Conservation (phyloP, 2,329 filamentous ascomycete genomes). For the Calonectria henricotiae region DNA sequence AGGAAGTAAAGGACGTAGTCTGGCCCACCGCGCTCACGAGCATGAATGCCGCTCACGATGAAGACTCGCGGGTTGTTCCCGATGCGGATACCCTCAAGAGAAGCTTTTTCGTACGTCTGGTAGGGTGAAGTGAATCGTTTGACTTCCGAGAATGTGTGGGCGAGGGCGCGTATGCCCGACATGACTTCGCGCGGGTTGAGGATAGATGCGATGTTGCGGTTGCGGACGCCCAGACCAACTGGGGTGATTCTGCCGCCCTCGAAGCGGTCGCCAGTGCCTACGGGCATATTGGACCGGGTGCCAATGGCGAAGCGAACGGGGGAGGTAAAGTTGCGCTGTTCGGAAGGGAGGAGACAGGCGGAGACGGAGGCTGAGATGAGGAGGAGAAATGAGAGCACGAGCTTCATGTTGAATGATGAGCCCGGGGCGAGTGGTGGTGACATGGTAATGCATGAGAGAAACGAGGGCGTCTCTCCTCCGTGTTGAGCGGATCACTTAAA, state of each 20-base stretch:
- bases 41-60: slow-evolving; percentile 70
- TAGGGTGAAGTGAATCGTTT: slow-evolving; percentile 62
- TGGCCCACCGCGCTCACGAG: slow-evolving; percentile 72
- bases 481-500: not conserved
- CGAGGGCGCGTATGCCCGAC: slow-evolving; percentile 63
- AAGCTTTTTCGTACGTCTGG: slow-evolving; percentile 63
- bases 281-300: slow-evolving; percentile 54
- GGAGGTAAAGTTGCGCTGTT: slow-evolving; percentile 46
- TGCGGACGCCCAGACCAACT: slow-evolving; percentile 55
- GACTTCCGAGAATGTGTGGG: slow-evolving; percentile 58
- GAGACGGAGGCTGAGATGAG: slow-evolving; percentile 49
- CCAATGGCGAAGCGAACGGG: slow-evolving; percentile 31
- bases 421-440: not conserved
- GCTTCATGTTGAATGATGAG: slow-evolving; percentile 52
- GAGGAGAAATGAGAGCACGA: slow-evolving; percentile 34
- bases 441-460: not conserved
- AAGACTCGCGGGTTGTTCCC: slow-evolving; percentile 67
- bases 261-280: slow-evolving; percentile 64
- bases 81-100: slow-evolving; percentile 61
- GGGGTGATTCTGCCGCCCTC: slow-evolving; percentile 58
- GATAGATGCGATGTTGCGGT: slow-evolving; percentile 61
- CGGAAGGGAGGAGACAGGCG: slow-evolving; percentile 61
- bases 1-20: slow-evolving; percentile 74
- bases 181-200: slow-evolving; percentile 65
- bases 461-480: no score